Percentiles rank a stretch among this genome's conserved stretches.
These are phyloP conservation scores for Wickerhamomyces ciferrii DNA, from an alignment of 805 yeast genomes.

Conservation along the genomic window DNA sequence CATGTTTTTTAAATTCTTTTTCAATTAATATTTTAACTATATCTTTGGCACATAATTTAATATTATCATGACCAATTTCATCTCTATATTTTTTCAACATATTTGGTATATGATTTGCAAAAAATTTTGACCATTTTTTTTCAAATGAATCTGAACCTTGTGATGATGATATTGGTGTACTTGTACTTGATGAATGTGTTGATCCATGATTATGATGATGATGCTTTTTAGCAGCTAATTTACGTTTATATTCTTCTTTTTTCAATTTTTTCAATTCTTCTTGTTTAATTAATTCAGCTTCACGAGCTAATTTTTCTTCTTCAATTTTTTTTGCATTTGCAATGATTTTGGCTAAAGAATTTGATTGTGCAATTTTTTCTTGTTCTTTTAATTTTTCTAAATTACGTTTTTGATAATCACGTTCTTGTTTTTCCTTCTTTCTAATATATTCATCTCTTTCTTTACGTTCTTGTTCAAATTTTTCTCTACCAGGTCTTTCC, in stretches of 20 bases:
- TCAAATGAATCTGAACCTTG: slow-evolving; percentile 12
- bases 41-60: slow-evolving; percentile 77
- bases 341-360: slow-evolving; percentile 30
- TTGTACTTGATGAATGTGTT: neutral
- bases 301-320: slow-evolving; percentile 15
- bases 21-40: slow-evolving; percentile 60
- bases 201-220: neutral
- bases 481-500: slow-evolving; percentile 43
- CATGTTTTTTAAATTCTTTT: slow-evolving; percentile 50
- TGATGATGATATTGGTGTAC: neutral
- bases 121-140: slow-evolving; percentile 32
- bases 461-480: slow-evolving; percentile 16
- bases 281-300: slow-evolving; percentile 18
- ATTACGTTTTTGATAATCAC: slow-evolving; percentile 18
- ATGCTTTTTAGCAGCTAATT: slow-evolving; percentile 19
- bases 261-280: slow-evolving; percentile 21
- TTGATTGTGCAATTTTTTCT: slow-evolving; percentile 11
- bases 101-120: slow-evolving; percentile 80
- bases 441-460: slow-evolving; percentile 25
- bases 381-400: slow-evolving; percentile 18
- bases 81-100: slow-evolving; percentile 59
- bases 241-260: slow-evolving; percentile 29
- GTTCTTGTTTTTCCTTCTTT: slow-evolving; percentile 23
- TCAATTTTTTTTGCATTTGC: slow-evolving; percentile 30
- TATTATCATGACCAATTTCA: slow-evolving; percentile 64